Evolutionary conservation across 306 rosid genomes (phyloP).

Genomic region (Parietaria judaica): DNA sequence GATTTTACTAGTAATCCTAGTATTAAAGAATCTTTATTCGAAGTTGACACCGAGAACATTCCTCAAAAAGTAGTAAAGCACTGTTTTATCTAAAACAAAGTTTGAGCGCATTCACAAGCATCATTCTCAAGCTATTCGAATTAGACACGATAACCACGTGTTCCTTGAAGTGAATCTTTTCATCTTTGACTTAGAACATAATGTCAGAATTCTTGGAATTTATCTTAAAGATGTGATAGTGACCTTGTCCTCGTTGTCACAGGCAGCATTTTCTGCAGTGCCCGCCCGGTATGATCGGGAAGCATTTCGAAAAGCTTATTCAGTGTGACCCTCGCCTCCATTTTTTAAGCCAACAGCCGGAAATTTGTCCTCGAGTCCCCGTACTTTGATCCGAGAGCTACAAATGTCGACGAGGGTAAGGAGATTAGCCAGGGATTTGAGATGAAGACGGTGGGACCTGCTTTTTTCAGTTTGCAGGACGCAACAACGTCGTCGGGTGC

Average conservation of each 20-base stretch:
- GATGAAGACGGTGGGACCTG: slow-evolving; percentile 30
- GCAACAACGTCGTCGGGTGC: slow-evolving; percentile 51
- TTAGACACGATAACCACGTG: not conserved
- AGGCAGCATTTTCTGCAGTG: slow-evolving; percentile 72
- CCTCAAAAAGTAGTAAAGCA: not conserved
- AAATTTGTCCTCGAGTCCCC: slow-evolving; percentile 57
- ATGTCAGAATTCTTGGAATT: not conserved
- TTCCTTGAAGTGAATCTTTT: not conserved
- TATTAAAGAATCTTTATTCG: not conserved
- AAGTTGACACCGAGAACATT: not conserved
- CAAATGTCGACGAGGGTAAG: slow-evolving; percentile 27
- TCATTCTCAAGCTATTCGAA: not conserved
- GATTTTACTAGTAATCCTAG: not conserved
- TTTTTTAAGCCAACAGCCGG: slow-evolving; percentile 57
- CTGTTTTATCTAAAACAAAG: not conserved
- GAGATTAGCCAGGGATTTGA: slow-evolving; percentile 31
- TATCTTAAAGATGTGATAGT: not conserved
- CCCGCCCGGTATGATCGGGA: slow-evolving; percentile 54
- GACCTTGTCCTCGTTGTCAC: slow-evolving; percentile 9
- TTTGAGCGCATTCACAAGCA: not conserved
- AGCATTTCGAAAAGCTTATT: slow-evolving; percentile 75
- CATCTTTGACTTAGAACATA: not conserved
- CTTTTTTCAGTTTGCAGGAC: slow-evolving; percentile 38
- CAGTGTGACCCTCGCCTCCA: slow-evolving; percentile 82
- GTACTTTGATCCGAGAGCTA: slow-evolving; percentile 46